A percentile compares a stretch with the other conserved stretches of the same genome.
phyloP scores from a whole-genome alignment of 2,329 filamentous ascomycete genomes.

The Mycogone perniciosa region DNA sequence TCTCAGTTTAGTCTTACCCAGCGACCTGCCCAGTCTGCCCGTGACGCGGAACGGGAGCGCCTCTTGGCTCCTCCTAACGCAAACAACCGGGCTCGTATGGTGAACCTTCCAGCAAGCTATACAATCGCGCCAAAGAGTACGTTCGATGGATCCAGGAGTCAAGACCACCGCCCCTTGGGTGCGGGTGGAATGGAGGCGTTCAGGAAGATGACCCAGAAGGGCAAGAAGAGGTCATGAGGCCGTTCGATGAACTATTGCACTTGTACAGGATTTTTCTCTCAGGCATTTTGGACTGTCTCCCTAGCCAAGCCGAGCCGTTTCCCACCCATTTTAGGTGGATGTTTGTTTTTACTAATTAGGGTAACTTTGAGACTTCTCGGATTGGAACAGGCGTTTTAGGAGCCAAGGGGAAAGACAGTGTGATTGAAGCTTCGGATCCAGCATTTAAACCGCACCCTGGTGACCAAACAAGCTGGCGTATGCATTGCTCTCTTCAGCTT shows the following conservation, averaged over 20 bases:
- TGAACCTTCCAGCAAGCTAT: conserved; percentile 50
- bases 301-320: not conserved
- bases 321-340: not conserved
- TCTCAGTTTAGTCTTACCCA: conserved; percentile 46
- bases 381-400: conserved; percentile 8
- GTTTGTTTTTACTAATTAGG: not conserved
- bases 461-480: too few species aligned
- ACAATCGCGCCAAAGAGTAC: conserved; percentile 57
- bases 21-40: conserved; percentile 38
- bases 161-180: conserved; percentile 55
- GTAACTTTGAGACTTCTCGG: not conserved
- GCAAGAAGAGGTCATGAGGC: conserved; percentile 42
- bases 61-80: conserved; percentile 49
- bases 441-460: too few species aligned
- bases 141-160: conserved; percentile 46
- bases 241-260: not conserved
- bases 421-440: not conserved
- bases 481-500: too few species aligned
- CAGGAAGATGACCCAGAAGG: conserved; percentile 58
- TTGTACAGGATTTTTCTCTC: not conserved
- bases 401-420: not conserved
- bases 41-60: conserved; percentile 50
- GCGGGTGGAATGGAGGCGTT: conserved; percentile 59
- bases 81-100: conserved; percentile 52
- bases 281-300: not conserved